A percentile compares a stretch with the other conserved stretches of the same genome.
These are phyloP conservation scores for Kwoniella sp. DNA, from an alignment of 768 basidiomycete species.

Conservation along the genomic window DNA sequence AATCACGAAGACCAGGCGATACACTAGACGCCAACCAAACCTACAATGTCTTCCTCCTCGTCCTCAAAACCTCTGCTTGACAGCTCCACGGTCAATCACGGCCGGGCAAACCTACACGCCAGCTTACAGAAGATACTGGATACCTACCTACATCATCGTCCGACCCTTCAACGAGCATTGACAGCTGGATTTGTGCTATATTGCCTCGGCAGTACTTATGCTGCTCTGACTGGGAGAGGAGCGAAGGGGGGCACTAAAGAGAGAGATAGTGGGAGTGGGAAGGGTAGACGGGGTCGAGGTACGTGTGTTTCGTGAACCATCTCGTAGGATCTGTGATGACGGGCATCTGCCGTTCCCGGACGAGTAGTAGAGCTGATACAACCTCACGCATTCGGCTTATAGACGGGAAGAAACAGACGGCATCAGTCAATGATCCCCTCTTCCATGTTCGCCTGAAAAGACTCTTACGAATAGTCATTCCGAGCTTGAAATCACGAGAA, in stretches of 20 bases:
- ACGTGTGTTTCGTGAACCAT: not conserved
- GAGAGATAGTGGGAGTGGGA: conserved; percentile 58
- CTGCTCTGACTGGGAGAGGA: conserved; percentile 60
- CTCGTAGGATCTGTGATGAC: too few relatives aligned
- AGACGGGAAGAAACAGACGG: conserved; percentile 23
- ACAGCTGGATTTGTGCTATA: conserved; percentile 70
- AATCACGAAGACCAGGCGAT: too few relatives aligned
- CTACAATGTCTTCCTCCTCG: too few relatives aligned
- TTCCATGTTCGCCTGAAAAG: conserved; percentile 79
- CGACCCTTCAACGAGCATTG: conserved; percentile 70
- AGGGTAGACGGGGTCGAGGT: conserved; percentile 25
- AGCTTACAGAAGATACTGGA: conserved; percentile 24
- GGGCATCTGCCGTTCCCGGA: too few relatives aligned
- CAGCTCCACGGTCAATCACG: too few relatives aligned
- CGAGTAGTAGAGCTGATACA: too few relatives aligned
- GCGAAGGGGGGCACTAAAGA: conserved; percentile 56
- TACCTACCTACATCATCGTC: conserved; percentile 66
- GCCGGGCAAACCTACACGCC: conserved; percentile 6
- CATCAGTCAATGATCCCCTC: conserved; percentile 75
- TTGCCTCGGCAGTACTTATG: conserved; percentile 67
- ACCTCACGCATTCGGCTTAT: too few relatives aligned
- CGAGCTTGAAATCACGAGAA: conserved; percentile 79
- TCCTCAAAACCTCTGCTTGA: too few relatives aligned
- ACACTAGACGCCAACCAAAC: too few relatives aligned
- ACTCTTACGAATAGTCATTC: conserved; percentile 85